Evolutionary conservation across 257 asterid genomes (phyloP), one percentile per base, ranked within the genome.

Genomic region (Capsicum rhomboideum): DNA sequence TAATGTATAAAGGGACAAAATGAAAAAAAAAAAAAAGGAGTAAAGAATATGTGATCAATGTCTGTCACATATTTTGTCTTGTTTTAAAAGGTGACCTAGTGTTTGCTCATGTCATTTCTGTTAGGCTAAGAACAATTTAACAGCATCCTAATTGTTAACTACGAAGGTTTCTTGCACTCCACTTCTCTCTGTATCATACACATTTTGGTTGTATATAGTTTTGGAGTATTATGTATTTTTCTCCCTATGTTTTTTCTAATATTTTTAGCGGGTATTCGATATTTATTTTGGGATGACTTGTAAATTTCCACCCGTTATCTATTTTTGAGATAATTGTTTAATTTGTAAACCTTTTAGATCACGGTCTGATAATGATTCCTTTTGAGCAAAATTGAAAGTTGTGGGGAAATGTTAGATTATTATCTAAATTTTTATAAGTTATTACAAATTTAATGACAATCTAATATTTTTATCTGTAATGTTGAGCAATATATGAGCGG

Each of bases 81-180:
- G 26, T 75, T 67, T 75, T 49, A 42, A 23, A 46, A 46, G 23
- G 7, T n/a, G 56, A 20, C 56, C 54, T 42, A n/a, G 2, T 72
- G 34, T 29, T 44, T 72, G 58, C 80, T 75, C 61, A 75, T 75
- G 61, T 75, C 80, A 75, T 49, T 75, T 75, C 80, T 75, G 80
- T 75, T 75, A 75, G 61, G 80, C 80, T 49, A 26, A 74, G 40
- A 46, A 74, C 49, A 67, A 20, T 71, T 37, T 18, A 71, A 69
- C 29, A 69, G 53, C 16, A 40, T 71, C 54, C 31, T 40, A 34
- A 34, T 34, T 34, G 40, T 34, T 34, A 71, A 71, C 79, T 34
- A 71, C 54, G 20, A 71, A 40, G 79, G 3, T 71, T 71, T 40
- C 79, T 71, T 71, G 54, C 54, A 71, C 79, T 40, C 54, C 8